These are phyloP conservation scores for Macrolepiota albuminosa DNA, from an alignment of 768 basidiomycete genomes.

Conservation along the genomic window DNA sequence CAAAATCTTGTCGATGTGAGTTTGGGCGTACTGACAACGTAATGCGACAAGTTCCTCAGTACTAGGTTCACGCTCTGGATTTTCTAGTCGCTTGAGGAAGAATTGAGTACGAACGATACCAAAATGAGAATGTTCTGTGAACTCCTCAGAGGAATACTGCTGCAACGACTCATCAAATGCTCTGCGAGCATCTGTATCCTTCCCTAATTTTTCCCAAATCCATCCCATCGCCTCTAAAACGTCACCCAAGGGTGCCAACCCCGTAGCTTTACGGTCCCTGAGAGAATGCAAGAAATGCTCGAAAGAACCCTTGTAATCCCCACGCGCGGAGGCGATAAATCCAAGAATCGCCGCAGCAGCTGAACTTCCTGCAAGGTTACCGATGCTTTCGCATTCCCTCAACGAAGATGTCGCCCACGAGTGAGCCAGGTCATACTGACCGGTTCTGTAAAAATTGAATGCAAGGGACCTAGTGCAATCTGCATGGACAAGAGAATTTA, in stretches of 20 bases:
- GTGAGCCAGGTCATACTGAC: not conserved
- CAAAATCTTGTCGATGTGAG: not conserved
- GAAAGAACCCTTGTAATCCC: conserved; percentile 1
- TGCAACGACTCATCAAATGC: conserved; percentile 4
- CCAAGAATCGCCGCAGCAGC: not conserved
- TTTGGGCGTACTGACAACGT: not conserved
- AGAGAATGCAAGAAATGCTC: not conserved
- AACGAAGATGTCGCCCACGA: not conserved
- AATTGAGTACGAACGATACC: not conserved
- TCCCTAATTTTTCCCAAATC: conserved; percentile 2
- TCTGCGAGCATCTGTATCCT: not conserved
- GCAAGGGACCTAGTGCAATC: conserved; percentile 4
- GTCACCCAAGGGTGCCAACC: not conserved
- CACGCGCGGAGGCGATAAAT: not conserved
- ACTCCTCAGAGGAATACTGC: not conserved
- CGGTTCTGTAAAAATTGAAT: not conserved
- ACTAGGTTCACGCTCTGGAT: not conserved
- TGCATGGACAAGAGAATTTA: not conserved
- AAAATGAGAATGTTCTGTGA: not conserved
- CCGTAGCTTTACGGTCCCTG: not conserved
- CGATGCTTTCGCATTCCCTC: not conserved
- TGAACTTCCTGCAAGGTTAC: not conserved
- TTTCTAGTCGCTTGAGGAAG: not conserved
- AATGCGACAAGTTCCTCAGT: not conserved
- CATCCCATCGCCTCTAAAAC: conserved; percentile 4